Base-by-base conservation (phyloP, 129 eudicot genomes). In the Apium graveolens region DNA sequence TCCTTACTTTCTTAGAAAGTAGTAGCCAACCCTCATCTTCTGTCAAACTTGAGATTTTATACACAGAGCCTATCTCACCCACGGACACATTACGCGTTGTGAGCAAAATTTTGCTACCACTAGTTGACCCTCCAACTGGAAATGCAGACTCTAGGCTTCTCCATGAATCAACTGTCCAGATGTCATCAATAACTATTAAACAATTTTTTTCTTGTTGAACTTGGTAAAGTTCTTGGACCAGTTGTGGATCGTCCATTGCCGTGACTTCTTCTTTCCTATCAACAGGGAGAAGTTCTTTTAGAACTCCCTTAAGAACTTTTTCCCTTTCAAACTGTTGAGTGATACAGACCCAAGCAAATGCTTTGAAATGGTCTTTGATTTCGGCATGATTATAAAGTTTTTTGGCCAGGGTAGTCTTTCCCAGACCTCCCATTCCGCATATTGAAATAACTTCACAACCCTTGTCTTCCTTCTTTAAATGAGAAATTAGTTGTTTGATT, bases 351-450 rank as follows among this genome's bases (percentile, higher is more conserved):
- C 74, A 70, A 5, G 74, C 74, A 37, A 74, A 74, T 12, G 34
- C 16, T 18, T 81, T 26, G 63, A 81, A 81, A 75, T 65, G 68
- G 9, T 34, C 13, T 26, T 17, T n/a, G 5, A 75, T 5, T 3
- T 65, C 35, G 6, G 49, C 10, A 35, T 63, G n/a, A 24, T 60
- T 29, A 24, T 53, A 62, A 1, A 81, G 10, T 26, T 51, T 37
- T 7, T 7, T 73, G 31, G 78, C 78, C 3, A 80, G 43, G 31
- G 78, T 73, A 7, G 83, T 80, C 34, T 80, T 80, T 10, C 83
- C 83, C 2, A 44, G 69, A 1, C 78, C 83, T 1, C 78, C 79
- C 18, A 79, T 73, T 4, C 83, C 79, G 53, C 29, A 57, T 31
- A 80, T 60, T 1, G 78, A 26, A 10, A 80, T 10, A 18, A 81